Evolutionary conservation across 2,329 filamentous ascomycete genomes (phyloP).

Genomic region (Acephala macrosclerotiorum): DNA sequence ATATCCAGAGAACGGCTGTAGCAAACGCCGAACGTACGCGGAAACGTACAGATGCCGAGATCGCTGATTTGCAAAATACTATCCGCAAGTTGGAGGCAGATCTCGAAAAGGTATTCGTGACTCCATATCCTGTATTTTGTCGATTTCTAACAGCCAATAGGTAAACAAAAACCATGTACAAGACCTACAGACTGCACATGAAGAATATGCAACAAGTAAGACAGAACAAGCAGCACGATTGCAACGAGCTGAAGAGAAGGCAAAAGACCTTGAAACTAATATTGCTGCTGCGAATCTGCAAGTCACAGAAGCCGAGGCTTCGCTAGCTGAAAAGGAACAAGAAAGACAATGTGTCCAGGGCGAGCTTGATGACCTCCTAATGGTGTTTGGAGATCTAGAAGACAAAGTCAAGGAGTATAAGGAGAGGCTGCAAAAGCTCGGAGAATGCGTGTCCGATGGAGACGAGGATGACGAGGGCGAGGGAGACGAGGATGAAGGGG

Average conservation of each 20-base stretch:
- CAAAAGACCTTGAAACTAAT: slow-evolving; percentile 47
- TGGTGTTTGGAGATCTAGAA: slow-evolving; percentile 82
- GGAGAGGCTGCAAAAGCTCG: slow-evolving; percentile 60
- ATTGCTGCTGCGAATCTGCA: slow-evolving; percentile 45
- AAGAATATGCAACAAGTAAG: slow-evolving; percentile 55
- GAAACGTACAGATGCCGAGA: slow-evolving; percentile 63
- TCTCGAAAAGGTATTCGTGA: slow-evolving; percentile 60
- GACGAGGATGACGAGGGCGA: slow-evolving; percentile 69
- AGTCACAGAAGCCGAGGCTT: slow-evolving; percentile 36
- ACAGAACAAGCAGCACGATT: slow-evolving; percentile 38
- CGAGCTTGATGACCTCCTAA: slow-evolving; percentile 81
- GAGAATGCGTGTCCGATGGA: slow-evolving; percentile 77
- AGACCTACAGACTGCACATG: slow-evolving; percentile 64
- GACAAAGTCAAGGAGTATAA: slow-evolving; percentile 80
- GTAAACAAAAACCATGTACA: slow-evolving; percentile 65
- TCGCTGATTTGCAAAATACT: slow-evolving; percentile 66
- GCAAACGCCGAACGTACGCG: slow-evolving; percentile 57
- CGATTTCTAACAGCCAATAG: slow-evolving; percentile 47
- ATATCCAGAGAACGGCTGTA: slow-evolving; percentile 55
- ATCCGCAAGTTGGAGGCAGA: slow-evolving; percentile 69
- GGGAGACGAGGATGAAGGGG: slow-evolving; percentile 55
- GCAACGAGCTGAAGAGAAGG: slow-evolving; percentile 50
- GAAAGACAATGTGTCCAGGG: slow-evolving; percentile 70
- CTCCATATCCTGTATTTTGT: no score
- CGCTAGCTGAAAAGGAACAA: slow-evolving; percentile 59